Evolutionary conservation across 1,139 yeast species (phyloP).

Genomic region (Geotrichum klebahnii): DNA sequence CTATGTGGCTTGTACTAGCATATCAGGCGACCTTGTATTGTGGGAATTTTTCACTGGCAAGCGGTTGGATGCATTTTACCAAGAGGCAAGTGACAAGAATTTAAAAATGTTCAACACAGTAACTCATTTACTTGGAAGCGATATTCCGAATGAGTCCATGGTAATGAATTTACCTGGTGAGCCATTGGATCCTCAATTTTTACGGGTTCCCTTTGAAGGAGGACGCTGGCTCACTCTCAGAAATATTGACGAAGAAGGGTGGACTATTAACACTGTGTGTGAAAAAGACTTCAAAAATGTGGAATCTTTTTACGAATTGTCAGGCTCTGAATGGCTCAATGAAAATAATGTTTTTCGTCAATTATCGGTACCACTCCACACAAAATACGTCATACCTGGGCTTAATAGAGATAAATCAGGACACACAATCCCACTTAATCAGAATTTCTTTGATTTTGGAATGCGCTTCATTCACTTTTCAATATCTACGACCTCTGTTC

Average conservation of each 20-base stretch:
- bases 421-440: constrained; percentile 15
- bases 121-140: not conserved
- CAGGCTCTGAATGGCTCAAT: constrained; percentile 46
- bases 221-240: constrained; percentile 34
- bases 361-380: constrained; percentile 18
- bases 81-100: not conserved
- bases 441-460: constrained; percentile 17
- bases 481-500: constrained; percentile 11
- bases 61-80: constrained; percentile 4
- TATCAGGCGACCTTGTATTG: constrained; percentile 30
- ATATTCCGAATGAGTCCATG: not conserved
- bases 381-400: constrained; percentile 21
- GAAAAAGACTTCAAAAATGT: constrained; percentile 49
- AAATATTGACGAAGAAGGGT: constrained; percentile 49
- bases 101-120: not conserved
- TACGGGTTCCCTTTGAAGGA: constrained; percentile 23
- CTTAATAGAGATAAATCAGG: constrained; percentile 12
- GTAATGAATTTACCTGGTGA: constrained; percentile 2
- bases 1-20: constrained; percentile 30
- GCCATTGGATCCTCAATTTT: constrained; percentile 13
- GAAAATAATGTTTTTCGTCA: constrained; percentile 38
- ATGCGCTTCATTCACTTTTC: constrained; percentile 19
- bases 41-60: constrained; percentile 31
- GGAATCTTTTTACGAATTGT: constrained; percentile 45
- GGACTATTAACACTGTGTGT: constrained; percentile 50